A percentile compares a stretch with the other conserved stretches of the same genome.
phyloP scores from a whole-genome alignment of 108 stramenopile genomes.

The Asterionellopsis glacialis region DNA sequence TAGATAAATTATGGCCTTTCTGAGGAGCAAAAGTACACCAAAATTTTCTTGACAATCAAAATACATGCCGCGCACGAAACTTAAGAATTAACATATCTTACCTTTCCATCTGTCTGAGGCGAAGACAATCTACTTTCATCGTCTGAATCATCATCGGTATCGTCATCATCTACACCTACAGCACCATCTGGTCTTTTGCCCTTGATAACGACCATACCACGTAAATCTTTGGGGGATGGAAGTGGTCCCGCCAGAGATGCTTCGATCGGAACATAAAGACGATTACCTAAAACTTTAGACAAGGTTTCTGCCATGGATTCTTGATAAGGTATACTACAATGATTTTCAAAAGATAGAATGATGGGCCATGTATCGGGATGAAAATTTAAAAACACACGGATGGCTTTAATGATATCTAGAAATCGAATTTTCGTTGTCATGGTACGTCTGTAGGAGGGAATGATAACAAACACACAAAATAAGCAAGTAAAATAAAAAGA shows the following conservation, averaged over 20 bases:
- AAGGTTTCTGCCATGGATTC: slow-evolving; percentile 81
- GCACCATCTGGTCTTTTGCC: slow-evolving; percentile 52
- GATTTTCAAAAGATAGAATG: slow-evolving; percentile 95
- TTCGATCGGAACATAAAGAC: slow-evolving; percentile 69
- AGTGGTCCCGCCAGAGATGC: slow-evolving; percentile 32
- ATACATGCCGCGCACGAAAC: neutral
- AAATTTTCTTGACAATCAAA: neutral
- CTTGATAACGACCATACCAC: slow-evolving; percentile 85
- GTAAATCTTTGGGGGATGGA: slow-evolving; percentile 74
- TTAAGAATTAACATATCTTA: neutral
- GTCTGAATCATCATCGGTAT: slow-evolving; percentile 31
- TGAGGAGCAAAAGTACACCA: too few relatives aligned
- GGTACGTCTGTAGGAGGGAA: slow-evolving; percentile 88
- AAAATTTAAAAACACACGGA: slow-evolving; percentile 67
- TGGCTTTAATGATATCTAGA: slow-evolving; percentile 71
- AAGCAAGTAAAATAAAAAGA: neutral
- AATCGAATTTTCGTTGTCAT: slow-evolving; percentile 89
- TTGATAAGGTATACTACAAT: slow-evolving; percentile 88
- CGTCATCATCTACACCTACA: slow-evolving; percentile 21
- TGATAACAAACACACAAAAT: neutral
- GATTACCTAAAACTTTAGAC: slow-evolving; percentile 52
- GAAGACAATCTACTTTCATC: slow-evolving; percentile 15
- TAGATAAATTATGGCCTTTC: too few relatives aligned
- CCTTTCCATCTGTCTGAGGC: neutral
- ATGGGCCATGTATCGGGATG: slow-evolving; percentile 85